phyloP scores from a whole-genome alignment of 371 early-diverging fungal genomes.

The Mortierella sp. region DNA sequence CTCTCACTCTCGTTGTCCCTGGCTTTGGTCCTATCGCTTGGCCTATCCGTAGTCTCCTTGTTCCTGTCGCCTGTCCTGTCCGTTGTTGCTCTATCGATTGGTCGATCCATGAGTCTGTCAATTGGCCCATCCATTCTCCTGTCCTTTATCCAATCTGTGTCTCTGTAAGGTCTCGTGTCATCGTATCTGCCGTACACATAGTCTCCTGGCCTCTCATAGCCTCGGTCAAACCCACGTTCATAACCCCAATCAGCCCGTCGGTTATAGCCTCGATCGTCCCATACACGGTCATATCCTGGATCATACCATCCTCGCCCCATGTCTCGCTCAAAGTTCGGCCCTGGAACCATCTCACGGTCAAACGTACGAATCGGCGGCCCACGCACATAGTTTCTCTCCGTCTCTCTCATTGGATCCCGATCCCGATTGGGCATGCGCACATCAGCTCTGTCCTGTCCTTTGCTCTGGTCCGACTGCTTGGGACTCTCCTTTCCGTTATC shows the following conservation, averaged over 20 bases:
- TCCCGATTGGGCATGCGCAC: background rate
- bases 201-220: slow-evolving; percentile 9
- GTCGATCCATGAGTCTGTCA: slow-evolving; percentile 10
- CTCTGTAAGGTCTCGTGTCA: background rate
- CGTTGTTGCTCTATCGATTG: background rate
- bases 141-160: slow-evolving; percentile 8
- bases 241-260: slow-evolving; percentile 8
- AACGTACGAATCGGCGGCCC: background rate
- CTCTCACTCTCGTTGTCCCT: background rate
- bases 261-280: slow-evolving; percentile 9
- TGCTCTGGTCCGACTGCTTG: background rate
- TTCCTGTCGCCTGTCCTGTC: background rate
- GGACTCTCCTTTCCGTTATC: background rate
- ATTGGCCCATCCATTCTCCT: slow-evolving; percentile 11
- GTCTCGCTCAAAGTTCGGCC: slow-evolving; percentile 14
- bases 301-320: background rate
- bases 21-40: background rate
- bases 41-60: background rate
- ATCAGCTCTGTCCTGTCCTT: background rate
- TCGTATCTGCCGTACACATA: background rate
- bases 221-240: slow-evolving; percentile 25
- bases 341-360: background rate
- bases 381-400: background rate
- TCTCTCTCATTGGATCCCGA: background rate
- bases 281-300: no score